Conservation (phyloP, 2,329 filamentous ascomycete species). For the Corynespora cassiicola region DNA sequence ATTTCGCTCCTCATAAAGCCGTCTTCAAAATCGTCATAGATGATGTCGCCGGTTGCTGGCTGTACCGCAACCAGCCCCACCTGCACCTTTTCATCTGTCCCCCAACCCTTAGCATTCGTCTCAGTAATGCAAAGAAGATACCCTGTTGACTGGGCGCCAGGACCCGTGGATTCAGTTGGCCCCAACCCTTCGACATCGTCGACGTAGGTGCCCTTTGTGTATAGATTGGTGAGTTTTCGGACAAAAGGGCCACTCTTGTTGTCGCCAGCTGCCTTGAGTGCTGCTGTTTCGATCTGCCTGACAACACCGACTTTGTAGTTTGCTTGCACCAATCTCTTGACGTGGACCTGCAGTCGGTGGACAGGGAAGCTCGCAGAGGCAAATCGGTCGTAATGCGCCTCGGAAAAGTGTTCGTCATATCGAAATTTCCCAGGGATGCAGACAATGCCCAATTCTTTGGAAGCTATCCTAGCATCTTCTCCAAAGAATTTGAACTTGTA, state of each 20-base stretch:
- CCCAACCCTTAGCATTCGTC: constrained; percentile 76
- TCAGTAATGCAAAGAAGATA: constrained; percentile 94
- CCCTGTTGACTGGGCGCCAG: constrained; percentile 70
- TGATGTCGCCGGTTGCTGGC: constrained; percentile 92
- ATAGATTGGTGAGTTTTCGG: constrained; percentile 91
- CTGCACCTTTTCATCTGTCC: constrained; percentile 91
- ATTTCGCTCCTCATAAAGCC: constrained; percentile 97
- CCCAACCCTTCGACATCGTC: constrained; percentile 88
- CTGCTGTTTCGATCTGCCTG: constrained; percentile 91
- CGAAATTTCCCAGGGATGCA: constrained; percentile 95
- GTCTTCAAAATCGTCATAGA: constrained; percentile 95
- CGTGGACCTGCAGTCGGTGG: constrained; percentile 88
- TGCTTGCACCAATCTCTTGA: constrained; percentile 88
- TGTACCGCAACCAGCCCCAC: constrained; percentile 94
- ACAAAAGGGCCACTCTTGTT: constrained; percentile 93
- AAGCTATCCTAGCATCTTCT: constrained; percentile 87
- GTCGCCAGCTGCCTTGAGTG: constrained; percentile 91
- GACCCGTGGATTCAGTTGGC: constrained; percentile 55
- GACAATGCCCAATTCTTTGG: constrained; percentile 90
- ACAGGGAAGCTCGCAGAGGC: constrained; percentile 96
- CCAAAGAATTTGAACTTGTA: constrained; percentile 99
- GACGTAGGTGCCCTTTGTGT: constrained; percentile 97
- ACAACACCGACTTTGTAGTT: constrained; percentile 97
- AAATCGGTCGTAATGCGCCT: constrained; percentile 90
- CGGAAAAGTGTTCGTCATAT: constrained; percentile 84